Conservation (phyloP, 2,329 filamentous ascomycete genomes). For the Nakataea oryzae region DNA sequence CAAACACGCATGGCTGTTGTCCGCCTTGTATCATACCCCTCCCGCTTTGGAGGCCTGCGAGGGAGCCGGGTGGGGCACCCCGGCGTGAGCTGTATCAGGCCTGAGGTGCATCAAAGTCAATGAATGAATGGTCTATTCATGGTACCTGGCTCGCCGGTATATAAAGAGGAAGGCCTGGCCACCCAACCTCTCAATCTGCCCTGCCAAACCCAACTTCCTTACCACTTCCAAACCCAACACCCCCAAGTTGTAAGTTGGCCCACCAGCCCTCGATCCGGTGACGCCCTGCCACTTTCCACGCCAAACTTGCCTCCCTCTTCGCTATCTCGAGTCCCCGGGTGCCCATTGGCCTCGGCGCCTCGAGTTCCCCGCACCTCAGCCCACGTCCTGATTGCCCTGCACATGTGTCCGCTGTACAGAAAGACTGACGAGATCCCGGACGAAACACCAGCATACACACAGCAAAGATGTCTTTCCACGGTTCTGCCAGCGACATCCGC, state of each 20-base stretch:
- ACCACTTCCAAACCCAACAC: not conserved
- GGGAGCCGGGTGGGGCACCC: not conserved
- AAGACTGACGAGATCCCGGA: not conserved
- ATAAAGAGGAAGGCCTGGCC: not conserved
- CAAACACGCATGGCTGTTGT: too few species aligned
- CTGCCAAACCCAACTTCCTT: not conserved
- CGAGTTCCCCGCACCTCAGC: not conserved
- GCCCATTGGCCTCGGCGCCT: not conserved
- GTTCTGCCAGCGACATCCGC: not conserved
- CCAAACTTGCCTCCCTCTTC: not conserved
- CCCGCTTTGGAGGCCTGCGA: not conserved
- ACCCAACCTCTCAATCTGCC: not conserved
- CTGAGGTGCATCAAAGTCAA: not conserved
- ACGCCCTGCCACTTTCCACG: not conserved
- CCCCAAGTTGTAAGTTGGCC: not conserved
- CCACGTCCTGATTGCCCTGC: too few species aligned
- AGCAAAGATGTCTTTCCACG: constrained; percentile 4
- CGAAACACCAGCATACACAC: not conserved
- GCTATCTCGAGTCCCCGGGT: not conserved
- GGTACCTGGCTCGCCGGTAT: too few species aligned
- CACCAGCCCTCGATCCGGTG: not conserved
- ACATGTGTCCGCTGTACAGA: not conserved
- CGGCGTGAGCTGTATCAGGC: not conserved
- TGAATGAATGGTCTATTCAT: not conserved
- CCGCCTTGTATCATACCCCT: not conserved